A percentile compares a stretch with the other conserved stretches of the same genome.
These are phyloP conservation scores for Lecanicillium sp. DNA, from an alignment of 2,329 filamentous ascomycete genomes.

Conservation along the genomic window DNA sequence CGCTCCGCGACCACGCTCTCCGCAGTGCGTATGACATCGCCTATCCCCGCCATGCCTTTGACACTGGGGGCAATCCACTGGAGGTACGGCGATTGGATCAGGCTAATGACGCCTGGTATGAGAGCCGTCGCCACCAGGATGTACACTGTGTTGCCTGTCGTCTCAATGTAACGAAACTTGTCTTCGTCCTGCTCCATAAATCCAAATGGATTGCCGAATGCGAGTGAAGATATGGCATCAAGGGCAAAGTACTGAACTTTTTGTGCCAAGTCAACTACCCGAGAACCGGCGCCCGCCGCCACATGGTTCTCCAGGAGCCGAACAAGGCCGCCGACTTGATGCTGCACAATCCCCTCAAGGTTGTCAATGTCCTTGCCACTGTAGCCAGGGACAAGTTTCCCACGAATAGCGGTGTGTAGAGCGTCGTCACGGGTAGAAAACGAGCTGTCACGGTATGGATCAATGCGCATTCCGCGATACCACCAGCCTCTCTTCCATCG, in stretches of 20 bases:
- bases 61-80: constrained; percentile 30
- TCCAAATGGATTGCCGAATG: constrained; percentile 43
- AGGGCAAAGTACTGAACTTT: constrained; percentile 48
- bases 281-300: constrained; percentile 1
- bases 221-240: constrained; percentile 48
- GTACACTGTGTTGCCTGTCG: constrained; percentile 34
- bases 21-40: constrained; percentile 30
- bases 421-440: constrained; percentile 43
- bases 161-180: constrained; percentile 38
- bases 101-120: constrained; percentile 34
- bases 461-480: constrained; percentile 45
- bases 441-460: constrained; percentile 44
- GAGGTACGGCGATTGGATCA: constrained; percentile 33
- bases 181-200: constrained; percentile 41
- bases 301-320: constrained; percentile 38
- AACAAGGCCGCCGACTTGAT: constrained; percentile 38
- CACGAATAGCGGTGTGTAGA: constrained; percentile 34
- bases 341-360: constrained; percentile 34
- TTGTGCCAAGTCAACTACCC: constrained; percentile 35
- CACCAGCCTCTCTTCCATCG: constrained; percentile 23
- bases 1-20: constrained; percentile 24
- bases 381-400: constrained; percentile 24
- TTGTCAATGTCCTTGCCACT: constrained; percentile 26
- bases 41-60: constrained; percentile 22
- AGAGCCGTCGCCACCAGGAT: constrained; percentile 38